Evolutionary conservation across 768 basidiomycete genomes (phyloP), one percentile per base, ranked within the genome.

Genomic region (Arthromyces matolae): DNA sequence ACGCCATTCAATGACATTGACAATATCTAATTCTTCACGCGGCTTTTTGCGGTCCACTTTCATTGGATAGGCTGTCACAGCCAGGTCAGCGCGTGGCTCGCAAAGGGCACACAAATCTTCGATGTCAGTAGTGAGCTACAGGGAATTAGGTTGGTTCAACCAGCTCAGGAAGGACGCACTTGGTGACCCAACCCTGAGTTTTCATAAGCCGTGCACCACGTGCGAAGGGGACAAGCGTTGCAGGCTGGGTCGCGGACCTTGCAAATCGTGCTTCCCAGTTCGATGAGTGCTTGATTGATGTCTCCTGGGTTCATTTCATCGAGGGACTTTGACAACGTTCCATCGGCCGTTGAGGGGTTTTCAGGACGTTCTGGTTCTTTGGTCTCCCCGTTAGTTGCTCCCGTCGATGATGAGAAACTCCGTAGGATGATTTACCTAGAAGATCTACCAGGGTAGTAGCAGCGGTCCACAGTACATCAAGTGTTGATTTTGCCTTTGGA

Each of bases 251-350:
- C 80, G 51, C 81, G 83, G 33, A 89, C 84, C 64, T 86, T 93
- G 70, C 94, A 98, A 3, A 96, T 79, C 3, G 92, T 95, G 62
- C 89, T 89, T 40, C 94, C 94, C 6, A 97, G 80, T 62, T 98
- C 94, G 63, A 97, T 97, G 42, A 98, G 73, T 12, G 89, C 93
- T 68, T 96, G 88, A 60, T 95, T 95, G 53, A 93, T 74, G 62
- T 94, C 89, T 14, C 93, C 91, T 0, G 92, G 79, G 52, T 76
- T 64, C 27, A 40, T 31, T 42, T 51, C 43, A 37, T n/a, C n/a
- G n/a, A n/a, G n/a, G n/a, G n/a, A n/a, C n/a, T n/a, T n/a, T n/a
- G n/a, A n/a, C n/a, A n/a, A n/a, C n/a, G n/a, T n/a, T n/a, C n/a
- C n/a, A n/a, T n/a, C n/a, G n/a, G n/a, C 57, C 28, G 59, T 61